phyloP scores from a whole-genome alignment of 73 alveolate species.

The Blepharisma japonicum region DNA sequence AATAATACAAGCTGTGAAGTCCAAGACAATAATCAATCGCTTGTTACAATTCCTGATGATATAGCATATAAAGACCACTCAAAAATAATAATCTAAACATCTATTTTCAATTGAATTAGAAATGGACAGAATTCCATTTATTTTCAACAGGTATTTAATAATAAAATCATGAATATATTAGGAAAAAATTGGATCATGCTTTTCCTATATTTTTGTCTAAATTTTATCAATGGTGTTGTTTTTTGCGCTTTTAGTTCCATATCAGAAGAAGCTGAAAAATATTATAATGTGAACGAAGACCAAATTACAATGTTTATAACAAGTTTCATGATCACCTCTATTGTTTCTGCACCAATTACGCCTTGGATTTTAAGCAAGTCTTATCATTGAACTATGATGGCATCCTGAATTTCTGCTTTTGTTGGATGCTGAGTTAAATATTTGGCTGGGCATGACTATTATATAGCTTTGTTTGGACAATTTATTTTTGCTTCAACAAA shows the following conservation, averaged over 20 bases:
- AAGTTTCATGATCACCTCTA: not conserved
- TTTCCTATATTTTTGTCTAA: not conserved
- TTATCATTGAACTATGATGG: slow-evolving; percentile 18
- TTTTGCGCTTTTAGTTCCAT: not conserved
- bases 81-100: no score
- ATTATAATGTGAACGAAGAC: not conserved
- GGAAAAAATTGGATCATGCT: slow-evolving; percentile 2
- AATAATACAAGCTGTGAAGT: no score
- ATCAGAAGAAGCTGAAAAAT: not conserved
- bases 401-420: not conserved
- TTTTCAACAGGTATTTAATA: no score
- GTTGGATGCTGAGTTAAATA: not conserved
- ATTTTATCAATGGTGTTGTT: not conserved
- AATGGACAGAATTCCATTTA: no score
- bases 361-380: slow-evolving; percentile 5
- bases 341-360: not conserved
- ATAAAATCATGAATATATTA: no score
- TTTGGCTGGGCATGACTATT: not conserved
- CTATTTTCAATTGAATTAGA: no score
- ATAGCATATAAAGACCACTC: no score
- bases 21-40: no score
- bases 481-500: slow-evolving; percentile 14
- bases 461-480: slow-evolving; percentile 22
- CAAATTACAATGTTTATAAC: not conserved
- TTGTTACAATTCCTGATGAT: no score